Percentiles rank a stretch among this genome's conserved stretches.
Evolutionary conservation across 1,284 basidiomycete species (phyloP).

Genomic region (Neotropicomus parvogracilis): DNA sequence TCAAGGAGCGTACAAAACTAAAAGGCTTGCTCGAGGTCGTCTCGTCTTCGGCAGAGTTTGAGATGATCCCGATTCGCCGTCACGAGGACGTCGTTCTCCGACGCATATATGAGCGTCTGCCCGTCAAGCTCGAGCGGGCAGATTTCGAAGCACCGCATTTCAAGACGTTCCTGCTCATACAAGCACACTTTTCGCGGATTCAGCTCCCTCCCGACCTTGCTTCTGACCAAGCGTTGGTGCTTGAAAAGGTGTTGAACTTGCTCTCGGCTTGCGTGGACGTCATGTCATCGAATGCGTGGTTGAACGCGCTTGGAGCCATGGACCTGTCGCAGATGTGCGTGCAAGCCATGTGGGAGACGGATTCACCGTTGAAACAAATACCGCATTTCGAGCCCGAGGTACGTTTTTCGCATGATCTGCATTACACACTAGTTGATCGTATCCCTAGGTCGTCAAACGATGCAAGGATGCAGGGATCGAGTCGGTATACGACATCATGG

Average conservation of each 20-base stretch:
- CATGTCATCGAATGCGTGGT: conserved; percentile 94
- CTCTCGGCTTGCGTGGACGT: conserved; percentile 95
- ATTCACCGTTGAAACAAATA: conserved; percentile 90
- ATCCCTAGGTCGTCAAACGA: conserved; percentile 69
- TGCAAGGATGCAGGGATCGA: conserved; percentile 81
- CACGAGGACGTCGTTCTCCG: conserved; percentile 81
- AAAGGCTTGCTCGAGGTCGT: conserved; percentile 96
- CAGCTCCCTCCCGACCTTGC: conserved; percentile 91
- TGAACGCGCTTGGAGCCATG: conserved; percentile 95
- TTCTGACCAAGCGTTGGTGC: conserved; percentile 82
- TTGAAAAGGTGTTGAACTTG: conserved; percentile 88
- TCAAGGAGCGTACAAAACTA: conserved; percentile 96
- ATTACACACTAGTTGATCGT: conserved; percentile 2
- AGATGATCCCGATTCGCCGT: conserved; percentile 89
- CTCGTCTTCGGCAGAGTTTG: conserved; percentile 94
- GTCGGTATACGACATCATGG: conserved; percentile 94
- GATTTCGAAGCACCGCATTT: conserved; percentile 95
- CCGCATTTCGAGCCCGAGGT: conserved; percentile 92
- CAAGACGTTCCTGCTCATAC: conserved; percentile 95
- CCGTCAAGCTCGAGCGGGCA: conserved; percentile 83
- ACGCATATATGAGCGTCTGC: conserved; percentile 94
- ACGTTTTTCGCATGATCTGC: background rate
- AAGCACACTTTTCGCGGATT: conserved; percentile 94
- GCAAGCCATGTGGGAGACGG: conserved; percentile 96
- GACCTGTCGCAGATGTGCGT: conserved; percentile 99